phyloP scores from a whole-genome alignment of 345 rosid genomes.

The Bretschneidera sinensis region DNA sequence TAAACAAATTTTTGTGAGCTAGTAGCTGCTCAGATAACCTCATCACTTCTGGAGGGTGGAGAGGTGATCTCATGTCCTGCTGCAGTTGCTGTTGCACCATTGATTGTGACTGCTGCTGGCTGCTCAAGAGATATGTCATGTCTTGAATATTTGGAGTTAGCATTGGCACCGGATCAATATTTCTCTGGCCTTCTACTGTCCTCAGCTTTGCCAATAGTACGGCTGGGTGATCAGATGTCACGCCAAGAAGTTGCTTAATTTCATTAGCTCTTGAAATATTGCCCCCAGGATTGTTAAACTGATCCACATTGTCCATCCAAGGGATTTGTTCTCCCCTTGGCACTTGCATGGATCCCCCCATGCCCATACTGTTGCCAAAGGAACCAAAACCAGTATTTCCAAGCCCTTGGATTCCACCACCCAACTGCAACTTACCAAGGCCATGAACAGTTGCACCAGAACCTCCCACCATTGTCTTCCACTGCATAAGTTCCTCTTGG shows the following conservation, averaged over 20 bases:
- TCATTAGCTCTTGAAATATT: too few species aligned
- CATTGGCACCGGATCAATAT: constrained; percentile 3
- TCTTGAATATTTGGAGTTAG: constrained; percentile 13
- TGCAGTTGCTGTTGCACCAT: constrained; percentile 1
- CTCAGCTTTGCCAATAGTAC: constrained; percentile 1
- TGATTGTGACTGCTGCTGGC: constrained; percentile 8
- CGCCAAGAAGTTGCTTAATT: background rate
- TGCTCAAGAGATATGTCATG: constrained; percentile 11
- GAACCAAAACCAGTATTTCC: constrained; percentile 5
- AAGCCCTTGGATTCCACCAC: constrained; percentile 5
- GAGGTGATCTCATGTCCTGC: background rate
- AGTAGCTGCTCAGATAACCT: background rate
- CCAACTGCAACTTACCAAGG: background rate
- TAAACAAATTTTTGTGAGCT: background rate
- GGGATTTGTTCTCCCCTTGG: constrained; percentile 8
- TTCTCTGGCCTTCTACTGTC: constrained; percentile 6
- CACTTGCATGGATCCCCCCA: background rate
- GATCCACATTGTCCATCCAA: constrained; percentile 4
- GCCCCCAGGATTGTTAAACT: constrained; percentile 3
- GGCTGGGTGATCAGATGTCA: constrained; percentile 7
- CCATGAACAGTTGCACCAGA: constrained; percentile 1
- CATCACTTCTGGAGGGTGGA: background rate
- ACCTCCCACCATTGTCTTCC: constrained; percentile 1
- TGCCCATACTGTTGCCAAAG: background rate
- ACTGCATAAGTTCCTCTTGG: constrained; percentile 8